These are phyloP conservation scores for Crepidotus sp. DNA, from an alignment of 1,284 basidiomycete species.

Conservation along the genomic window DNA sequence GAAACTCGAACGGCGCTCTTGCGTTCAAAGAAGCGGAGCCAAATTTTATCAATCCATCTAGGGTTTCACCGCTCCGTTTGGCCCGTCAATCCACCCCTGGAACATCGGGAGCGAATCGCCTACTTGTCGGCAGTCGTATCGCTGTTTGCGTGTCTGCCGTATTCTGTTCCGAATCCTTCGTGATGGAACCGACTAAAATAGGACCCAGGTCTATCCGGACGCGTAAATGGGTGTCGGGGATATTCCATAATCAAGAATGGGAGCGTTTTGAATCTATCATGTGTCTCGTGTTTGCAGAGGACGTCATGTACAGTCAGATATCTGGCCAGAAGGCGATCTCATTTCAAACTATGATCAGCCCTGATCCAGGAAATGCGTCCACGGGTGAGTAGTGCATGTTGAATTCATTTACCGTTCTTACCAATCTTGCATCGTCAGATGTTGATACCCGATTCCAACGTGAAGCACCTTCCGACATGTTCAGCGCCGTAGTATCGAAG, in stretches of 20 bases:
- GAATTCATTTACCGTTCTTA: no score
- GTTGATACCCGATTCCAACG: no score
- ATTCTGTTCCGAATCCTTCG: not conserved
- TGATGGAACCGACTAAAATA: not conserved
- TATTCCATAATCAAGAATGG: constrained; percentile 5
- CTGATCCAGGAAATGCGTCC: no score
- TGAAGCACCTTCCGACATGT: no score
- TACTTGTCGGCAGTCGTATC: not conserved
- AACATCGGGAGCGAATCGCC: not conserved
- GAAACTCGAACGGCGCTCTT: not conserved
- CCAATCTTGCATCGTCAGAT: no score
- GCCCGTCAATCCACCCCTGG: not conserved
- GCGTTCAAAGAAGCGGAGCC: not conserved
- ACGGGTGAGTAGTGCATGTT: no score
- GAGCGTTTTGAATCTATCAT: not conserved
- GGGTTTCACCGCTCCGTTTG: not conserved
- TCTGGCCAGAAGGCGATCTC: no score
- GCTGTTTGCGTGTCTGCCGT: not conserved
- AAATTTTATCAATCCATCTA: not conserved
- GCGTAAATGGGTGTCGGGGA: not conserved
- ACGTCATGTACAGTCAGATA: no score
- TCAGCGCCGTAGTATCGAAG: no score
- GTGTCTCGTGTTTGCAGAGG: not conserved
- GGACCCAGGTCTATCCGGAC: not conserved
- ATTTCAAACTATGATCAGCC: no score